Evolutionary conservation across 257 asterid species (phyloP), one percentile per base, ranked within the genome.

Genomic region (Solanum boliviense): DNA sequence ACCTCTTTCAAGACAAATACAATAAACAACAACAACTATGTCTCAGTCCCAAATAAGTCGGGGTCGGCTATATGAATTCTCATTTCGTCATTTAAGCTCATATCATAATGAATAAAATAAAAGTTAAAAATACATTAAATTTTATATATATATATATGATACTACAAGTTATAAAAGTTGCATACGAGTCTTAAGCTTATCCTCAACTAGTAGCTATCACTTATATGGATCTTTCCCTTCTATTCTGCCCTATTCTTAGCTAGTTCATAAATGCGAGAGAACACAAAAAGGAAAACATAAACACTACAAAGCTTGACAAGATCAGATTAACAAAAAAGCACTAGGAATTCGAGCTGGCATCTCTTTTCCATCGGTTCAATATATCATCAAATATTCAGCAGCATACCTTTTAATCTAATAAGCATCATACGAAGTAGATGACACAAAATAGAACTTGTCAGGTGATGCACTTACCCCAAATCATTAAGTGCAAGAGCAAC

Each of bases 401-500:
- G 68, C 5, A 29, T 15, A 46, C 39, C 10, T 81, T 81, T 27
- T 11, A 46, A 81, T 27, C 15, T 44, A 79, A 27, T 79, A 16
- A 44, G 85, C 39, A 79, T 16, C 39, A 27, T 79, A 79, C 1
- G 16, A 44, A 44, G 62, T 25, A 41, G 67, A 27, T 34, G 38
- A 27, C 27, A 16, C 16, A 13, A 44, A 79, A 8, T 44, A 27
- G 85, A 79, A 44, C 85, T 41, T 79, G 13, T 16, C 85, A 79
- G n/a, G 67, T n/a, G 68, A 27, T 44, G 67, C 25, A 81, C 98
- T 84, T 90, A 97, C 99, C 99, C 99, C 89, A 97, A 89, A 88
- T 95, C 98, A 87, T 94, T 88, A 88, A 97, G 93, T 88, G 98
- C 98, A 87, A 97, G 93, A 88, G 99, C 99, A 89, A 97, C 99